Evolutionary conservation across 148 eudicot genomes (phyloP).

Genomic region (Rhododendron griersonianum): DNA sequence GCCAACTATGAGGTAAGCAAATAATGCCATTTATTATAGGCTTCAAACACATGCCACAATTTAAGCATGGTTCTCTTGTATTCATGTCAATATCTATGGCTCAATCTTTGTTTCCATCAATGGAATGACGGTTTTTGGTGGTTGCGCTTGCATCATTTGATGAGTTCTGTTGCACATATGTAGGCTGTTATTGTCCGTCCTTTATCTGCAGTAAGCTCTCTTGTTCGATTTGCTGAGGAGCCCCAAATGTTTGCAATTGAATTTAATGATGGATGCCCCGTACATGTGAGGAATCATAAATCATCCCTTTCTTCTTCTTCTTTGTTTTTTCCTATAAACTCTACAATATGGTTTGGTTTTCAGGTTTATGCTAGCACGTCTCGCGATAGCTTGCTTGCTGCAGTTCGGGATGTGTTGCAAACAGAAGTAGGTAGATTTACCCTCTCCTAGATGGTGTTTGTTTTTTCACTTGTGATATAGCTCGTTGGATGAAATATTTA

Average conservation of each 20-base stretch:
- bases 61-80: background rate
- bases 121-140: background rate
- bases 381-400: slow-evolving; percentile 97
- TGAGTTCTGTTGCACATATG: slow-evolving; percentile 23
- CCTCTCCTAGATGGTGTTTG: slow-evolving; percentile 26
- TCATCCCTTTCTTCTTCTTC: background rate
- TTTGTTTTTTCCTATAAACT: background rate
- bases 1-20: slow-evolving; percentile 89
- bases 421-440: slow-evolving; percentile 80
- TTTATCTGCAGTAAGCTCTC: slow-evolving; percentile 75
- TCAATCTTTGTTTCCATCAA: background rate
- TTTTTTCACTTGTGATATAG: background rate
- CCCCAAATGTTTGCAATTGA: slow-evolving; percentile 99
- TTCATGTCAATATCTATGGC: background rate
- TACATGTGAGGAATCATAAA: slow-evolving; percentile 55
- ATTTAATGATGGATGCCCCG: slow-evolving; percentile 92
- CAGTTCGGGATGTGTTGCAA: slow-evolving; percentile 87
- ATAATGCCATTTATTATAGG: slow-evolving; percentile 1
- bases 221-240: slow-evolving; percentile 97
- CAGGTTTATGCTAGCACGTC: slow-evolving; percentile 98
- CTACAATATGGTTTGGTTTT: slow-evolving; percentile 19
- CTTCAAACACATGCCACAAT: background rate
- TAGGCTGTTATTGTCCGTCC: slow-evolving; percentile 97
- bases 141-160: background rate
- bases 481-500: background rate